A percentile compares a stretch with the other conserved stretches of the same genome.
Evolutionary conservation across 805 yeast genomes (phyloP).

Genomic region (Kodamaea lidongshanica): DNA sequence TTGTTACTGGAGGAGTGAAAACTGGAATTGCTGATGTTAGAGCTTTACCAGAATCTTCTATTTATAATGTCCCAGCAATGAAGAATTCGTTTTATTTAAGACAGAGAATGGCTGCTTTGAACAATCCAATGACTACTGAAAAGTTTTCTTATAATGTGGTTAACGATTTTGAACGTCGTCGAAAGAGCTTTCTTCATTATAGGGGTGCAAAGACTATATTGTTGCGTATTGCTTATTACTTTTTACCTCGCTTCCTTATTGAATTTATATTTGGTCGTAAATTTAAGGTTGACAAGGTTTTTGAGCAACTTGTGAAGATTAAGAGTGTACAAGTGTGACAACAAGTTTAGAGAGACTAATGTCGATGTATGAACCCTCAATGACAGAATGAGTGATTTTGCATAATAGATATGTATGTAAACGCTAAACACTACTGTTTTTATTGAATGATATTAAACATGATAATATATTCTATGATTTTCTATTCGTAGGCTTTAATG

Average conservation of each 20-base stretch:
- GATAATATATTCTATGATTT: no score
- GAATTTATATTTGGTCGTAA: no score
- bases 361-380: no score
- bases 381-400: no score
- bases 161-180: slow-evolving; percentile 30
- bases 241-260: slow-evolving; percentile 1
- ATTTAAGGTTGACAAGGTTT: no score
- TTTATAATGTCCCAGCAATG: slow-evolving; percentile 49
- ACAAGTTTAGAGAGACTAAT: no score
- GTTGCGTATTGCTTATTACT: neutral
- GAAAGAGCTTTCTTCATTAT: neutral
- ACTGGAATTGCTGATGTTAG: slow-evolving; percentile 67
- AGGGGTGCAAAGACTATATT: slow-evolving; percentile 4
- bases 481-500: no score
- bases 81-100: slow-evolving; percentile 43
- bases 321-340: no score
- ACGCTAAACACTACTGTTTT: no score
- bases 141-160: slow-evolving; percentile 51
- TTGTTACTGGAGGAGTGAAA: slow-evolving; percentile 70
- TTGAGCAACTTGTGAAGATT: no score
- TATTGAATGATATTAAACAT: no score
- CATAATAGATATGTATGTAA: no score
- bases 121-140: slow-evolving; percentile 56
- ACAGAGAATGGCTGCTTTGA: slow-evolving; percentile 52
- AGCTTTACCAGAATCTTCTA: slow-evolving; percentile 49